Base-by-base conservation (phyloP, 495 filamentous ascomycete species). In the Podospora appendiculata region DNA sequence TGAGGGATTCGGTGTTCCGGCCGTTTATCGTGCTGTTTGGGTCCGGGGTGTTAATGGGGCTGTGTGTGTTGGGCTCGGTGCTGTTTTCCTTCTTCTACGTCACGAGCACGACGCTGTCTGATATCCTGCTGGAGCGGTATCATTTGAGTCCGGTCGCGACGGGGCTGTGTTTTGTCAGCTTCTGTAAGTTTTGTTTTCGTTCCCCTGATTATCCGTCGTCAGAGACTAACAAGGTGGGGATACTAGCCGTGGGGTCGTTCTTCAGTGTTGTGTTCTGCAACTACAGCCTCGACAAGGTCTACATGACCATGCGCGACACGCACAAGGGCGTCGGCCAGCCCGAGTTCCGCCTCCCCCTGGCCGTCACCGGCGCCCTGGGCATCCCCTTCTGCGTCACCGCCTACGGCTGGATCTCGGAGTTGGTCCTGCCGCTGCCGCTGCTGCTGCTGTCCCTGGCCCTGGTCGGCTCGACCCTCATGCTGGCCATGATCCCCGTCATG, bases 81-180 rank as follows among this genome's bases (percentile, higher is more conserved):
- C 54, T 70, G 9, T 82, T 81, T 53, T 63, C 68, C 3, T 80
- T 70, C 44, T 81, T 72, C 50, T 84, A 84, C 58, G 60, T 82
- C 46, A 64, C 78, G 55, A 66, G 69, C 25, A 78, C 74, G 8
- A 79, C 78, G 7, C 47, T 82, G 12, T 67, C 80, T 4, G 76
- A 74, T 6, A 75, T 81, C 32, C 52, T 82, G 19, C 52, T 70
- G 46, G 60, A 70, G 1, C 33, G 66, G 0, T 84, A 84, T 53
- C 55, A 59, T 6, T 67, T 81, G 18, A 62, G 70, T 7, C 70
- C 78, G 1, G 68, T 73, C 12, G 43, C 62, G 12, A 66, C 67
- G 11, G 80, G 80, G 1, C 57, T 64, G 1, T 68, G 75, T 2
- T 77, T 79, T 51, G 57, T 80, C 14, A 56, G 47, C 14, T 80